A percentile compares a stretch with the other conserved stretches of the same genome.
phyloP scores from a whole-genome alignment of 2,329 filamentous ascomycete species.

The Waltergamsia citrina region DNA sequence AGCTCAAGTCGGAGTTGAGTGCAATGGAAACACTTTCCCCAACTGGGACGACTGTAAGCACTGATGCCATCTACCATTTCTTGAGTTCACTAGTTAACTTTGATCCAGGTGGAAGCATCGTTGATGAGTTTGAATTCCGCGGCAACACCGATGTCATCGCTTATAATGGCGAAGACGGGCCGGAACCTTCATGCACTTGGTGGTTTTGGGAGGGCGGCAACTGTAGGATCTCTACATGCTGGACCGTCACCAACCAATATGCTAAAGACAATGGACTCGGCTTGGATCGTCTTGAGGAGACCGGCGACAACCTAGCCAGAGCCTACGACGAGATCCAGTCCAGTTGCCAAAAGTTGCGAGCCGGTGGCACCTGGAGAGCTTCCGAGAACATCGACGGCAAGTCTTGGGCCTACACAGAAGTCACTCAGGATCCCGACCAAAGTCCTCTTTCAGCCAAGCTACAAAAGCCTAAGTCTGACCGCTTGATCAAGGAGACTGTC shows the following conservation, averaged over 20 bases:
- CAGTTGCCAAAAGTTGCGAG: neutral
- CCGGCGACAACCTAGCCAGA: too few species aligned
- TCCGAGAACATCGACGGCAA: neutral
- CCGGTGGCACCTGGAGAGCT: neutral
- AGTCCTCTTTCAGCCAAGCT: too few species aligned
- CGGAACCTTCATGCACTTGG: conserved; percentile 1
- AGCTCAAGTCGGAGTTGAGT: neutral
- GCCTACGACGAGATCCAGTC: neutral
- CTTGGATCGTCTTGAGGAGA: too few species aligned
- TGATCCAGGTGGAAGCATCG: neutral
- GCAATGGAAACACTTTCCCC: neutral
- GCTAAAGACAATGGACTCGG: neutral
- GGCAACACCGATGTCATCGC: conserved; percentile 1
- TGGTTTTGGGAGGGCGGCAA: conserved; percentile 1
- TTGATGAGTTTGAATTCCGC: neutral
- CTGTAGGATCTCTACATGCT: conserved; percentile 1
- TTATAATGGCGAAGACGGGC: neutral
- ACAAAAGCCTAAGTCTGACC: too few species aligned
- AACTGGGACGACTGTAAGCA: neutral
- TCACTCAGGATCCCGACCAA: too few species aligned
- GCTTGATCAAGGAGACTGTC: too few species aligned
- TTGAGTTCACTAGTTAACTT: neutral
- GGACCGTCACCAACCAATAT: neutral
- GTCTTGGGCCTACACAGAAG: too few species aligned
- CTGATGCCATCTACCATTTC: neutral